These are phyloP conservation scores for Annulohypoxylon bovei DNA, from an alignment of 495 filamentous ascomycete species.

Conservation along the genomic window DNA sequence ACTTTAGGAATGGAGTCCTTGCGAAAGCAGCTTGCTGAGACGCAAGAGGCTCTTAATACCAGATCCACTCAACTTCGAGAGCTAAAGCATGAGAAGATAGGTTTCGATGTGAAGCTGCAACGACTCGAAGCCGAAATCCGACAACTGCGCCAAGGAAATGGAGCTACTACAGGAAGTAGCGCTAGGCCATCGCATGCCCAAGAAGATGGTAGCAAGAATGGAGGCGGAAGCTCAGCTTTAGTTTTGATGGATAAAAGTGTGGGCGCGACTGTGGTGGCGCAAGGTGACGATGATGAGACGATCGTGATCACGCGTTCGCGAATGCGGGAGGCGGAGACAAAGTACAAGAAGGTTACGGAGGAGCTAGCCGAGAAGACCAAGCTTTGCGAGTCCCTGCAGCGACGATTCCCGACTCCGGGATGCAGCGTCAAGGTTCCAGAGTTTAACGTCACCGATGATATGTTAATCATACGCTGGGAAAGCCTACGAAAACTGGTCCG, in stretches of 20 bases:
- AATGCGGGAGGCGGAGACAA: constrained; percentile 28
- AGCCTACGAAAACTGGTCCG: constrained; percentile 31
- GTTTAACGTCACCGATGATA: constrained; percentile 24
- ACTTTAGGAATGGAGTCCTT: constrained; percentile 39
- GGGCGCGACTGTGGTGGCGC: background rate
- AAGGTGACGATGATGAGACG: constrained; percentile 9
- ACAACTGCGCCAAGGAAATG: constrained; percentile 16
- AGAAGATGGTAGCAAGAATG: background rate
- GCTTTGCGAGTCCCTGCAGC: constrained; percentile 27
- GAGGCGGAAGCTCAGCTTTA: background rate
- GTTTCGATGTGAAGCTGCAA: constrained; percentile 20
- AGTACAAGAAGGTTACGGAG: constrained; percentile 11
- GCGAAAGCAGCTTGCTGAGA: constrained; percentile 42
- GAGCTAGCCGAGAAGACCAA: constrained; percentile 36
- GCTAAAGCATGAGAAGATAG: constrained; percentile 33
- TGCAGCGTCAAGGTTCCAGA: background rate
- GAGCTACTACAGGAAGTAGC: background rate
- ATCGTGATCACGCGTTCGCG: constrained; percentile 30
- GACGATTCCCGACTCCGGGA: constrained; percentile 12
- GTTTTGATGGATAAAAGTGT: constrained; percentile 5
- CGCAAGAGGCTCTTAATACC: constrained; percentile 40
- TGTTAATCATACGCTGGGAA: constrained; percentile 30
- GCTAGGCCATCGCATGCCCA: background rate
- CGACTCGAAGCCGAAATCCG: constrained; percentile 34
- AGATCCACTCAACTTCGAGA: constrained; percentile 31